Percentiles rank a stretch among this genome's conserved stretches.
These are phyloP conservation scores for Orobanche coerulescens DNA, from an alignment of 257 asterid species.

Conservation along the genomic window DNA sequence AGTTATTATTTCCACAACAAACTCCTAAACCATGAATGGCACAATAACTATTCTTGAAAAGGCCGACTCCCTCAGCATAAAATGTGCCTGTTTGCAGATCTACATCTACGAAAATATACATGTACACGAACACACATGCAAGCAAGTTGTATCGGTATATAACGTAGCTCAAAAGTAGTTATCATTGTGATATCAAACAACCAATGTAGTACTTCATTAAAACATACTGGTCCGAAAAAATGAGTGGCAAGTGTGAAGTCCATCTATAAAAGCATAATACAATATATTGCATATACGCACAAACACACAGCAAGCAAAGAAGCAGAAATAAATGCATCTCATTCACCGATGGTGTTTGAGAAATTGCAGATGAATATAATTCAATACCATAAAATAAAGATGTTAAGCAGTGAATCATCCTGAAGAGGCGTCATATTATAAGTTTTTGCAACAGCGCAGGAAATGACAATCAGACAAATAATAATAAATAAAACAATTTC, in stretches of 20 bases:
- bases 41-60: not conserved
- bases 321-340: constrained; percentile 16
- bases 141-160: constrained; percentile 6
- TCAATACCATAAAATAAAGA: not conserved
- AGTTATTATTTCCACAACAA: not conserved
- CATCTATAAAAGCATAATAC: not conserved
- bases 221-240: not conserved
- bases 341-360: constrained; percentile 3
- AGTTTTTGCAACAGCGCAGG: constrained; percentile 11
- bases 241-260: not conserved
- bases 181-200: not conserved
- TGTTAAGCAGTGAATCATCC: constrained; percentile 2
- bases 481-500: not conserved
- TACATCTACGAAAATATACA: not conserved
- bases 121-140: not conserved
- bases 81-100: constrained; percentile 7
- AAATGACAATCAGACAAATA: constrained; percentile 6
- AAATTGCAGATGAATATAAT: not conserved
- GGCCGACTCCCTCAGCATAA: not conserved
- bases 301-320: not conserved
- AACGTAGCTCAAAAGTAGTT: not conserved
- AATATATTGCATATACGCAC: not conserved
- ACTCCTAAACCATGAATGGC: not conserved
- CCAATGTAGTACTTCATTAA: not conserved
- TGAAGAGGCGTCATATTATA: not conserved